phyloP scores from a whole-genome alignment of 129 eudicot species.

The Tanacetum coccineum region DNA sequence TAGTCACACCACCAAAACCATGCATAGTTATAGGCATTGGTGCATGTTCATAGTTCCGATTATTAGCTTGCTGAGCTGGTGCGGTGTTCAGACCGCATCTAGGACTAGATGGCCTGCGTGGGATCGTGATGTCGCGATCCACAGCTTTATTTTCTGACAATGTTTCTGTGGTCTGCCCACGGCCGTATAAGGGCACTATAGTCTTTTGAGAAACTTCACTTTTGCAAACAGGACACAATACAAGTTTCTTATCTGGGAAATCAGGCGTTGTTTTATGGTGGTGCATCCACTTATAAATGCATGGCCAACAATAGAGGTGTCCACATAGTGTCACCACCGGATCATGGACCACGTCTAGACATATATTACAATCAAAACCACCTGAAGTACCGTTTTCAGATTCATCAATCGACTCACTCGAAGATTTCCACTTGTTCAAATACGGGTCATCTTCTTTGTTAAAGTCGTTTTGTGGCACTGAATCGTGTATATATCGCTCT shows the following conservation, averaged over 20 bases:
- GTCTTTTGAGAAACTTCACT: conserved; percentile 50
- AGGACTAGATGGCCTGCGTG: conserved; percentile 64
- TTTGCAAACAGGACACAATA: conserved; percentile 90
- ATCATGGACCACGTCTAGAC: conserved; percentile 69
- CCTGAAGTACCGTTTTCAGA: conserved; percentile 36
- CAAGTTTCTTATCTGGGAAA: conserved; percentile 29
- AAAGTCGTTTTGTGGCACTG: conserved; percentile 21
- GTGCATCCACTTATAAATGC: conserved; percentile 85
- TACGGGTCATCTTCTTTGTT: conserved; percentile 32
- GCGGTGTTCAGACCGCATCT: conserved; percentile 24
- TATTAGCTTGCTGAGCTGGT: conserved; percentile 38
- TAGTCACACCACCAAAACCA: conserved; percentile 36
- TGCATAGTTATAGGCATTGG: conserved; percentile 28
- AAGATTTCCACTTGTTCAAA: conserved; percentile 40
- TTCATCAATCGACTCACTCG: conserved; percentile 26
- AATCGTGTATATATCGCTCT: conserved; percentile 42
- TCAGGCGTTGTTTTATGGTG: conserved; percentile 41
- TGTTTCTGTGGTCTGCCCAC: conserved; percentile 47
- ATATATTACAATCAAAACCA: conserved; percentile 79
- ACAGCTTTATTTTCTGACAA: conserved; percentile 24
- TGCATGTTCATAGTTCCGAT: conserved; percentile 26
- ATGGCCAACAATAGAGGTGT: conserved; percentile 94
- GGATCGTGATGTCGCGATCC: conserved; percentile 37
- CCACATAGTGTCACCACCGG: conserved; percentile 92
- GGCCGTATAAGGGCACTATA: conserved; percentile 70